Percentiles rank a stretch among this genome's conserved stretches.
phyloP scores from a whole-genome alignment of 202 grass and related monocot species.

The Panicum hallii region DNA sequence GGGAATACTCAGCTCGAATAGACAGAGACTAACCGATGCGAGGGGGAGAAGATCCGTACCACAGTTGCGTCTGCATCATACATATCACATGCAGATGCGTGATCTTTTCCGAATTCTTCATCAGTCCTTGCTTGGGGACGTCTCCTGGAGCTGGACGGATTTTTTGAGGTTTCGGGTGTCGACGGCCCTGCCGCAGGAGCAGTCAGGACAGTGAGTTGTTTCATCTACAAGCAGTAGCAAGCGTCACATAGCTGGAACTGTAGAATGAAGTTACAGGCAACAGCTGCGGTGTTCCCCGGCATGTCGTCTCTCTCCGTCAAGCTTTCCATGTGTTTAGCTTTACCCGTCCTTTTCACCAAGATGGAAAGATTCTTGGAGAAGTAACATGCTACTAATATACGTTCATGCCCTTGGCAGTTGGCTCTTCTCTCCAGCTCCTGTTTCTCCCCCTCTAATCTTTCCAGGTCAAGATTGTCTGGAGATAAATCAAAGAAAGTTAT shows the following conservation, averaged over 20 bases:
- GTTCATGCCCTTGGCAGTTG: not conserved
- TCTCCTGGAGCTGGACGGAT: slow-evolving; percentile 26
- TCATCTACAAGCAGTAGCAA: slow-evolving; percentile 42
- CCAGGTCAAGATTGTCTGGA: not conserved
- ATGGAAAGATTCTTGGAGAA: slow-evolving; percentile 58
- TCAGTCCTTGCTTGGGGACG: not conserved
- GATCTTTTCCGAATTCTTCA: slow-evolving; percentile 29
- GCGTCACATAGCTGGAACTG: slow-evolving; percentile 40
- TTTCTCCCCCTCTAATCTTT: not conserved
- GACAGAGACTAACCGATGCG: not conserved
- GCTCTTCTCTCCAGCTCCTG: not conserved
- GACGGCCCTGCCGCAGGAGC: slow-evolving; percentile 17
- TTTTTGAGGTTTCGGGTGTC: slow-evolving; percentile 10
- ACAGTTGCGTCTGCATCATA: slow-evolving; percentile 3
- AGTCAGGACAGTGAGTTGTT: slow-evolving; percentile 47
- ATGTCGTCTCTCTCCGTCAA: slow-evolving; percentile 29
- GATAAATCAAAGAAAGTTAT: not conserved
- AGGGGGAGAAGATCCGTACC: slow-evolving; percentile 10
- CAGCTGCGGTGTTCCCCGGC: slow-evolving; percentile 32
- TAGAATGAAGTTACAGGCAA: slow-evolving; percentile 43
- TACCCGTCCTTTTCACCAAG: slow-evolving; percentile 38
- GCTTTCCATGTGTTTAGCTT: slow-evolving; percentile 43
- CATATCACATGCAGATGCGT: slow-evolving; percentile 45
- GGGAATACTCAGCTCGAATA: slow-evolving; percentile 22
- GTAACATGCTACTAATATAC: slow-evolving; percentile 27